Evolutionary conservation across 2,329 filamentous ascomycete genomes (phyloP).

Genomic region (Coleophoma eucalyptorum): DNA sequence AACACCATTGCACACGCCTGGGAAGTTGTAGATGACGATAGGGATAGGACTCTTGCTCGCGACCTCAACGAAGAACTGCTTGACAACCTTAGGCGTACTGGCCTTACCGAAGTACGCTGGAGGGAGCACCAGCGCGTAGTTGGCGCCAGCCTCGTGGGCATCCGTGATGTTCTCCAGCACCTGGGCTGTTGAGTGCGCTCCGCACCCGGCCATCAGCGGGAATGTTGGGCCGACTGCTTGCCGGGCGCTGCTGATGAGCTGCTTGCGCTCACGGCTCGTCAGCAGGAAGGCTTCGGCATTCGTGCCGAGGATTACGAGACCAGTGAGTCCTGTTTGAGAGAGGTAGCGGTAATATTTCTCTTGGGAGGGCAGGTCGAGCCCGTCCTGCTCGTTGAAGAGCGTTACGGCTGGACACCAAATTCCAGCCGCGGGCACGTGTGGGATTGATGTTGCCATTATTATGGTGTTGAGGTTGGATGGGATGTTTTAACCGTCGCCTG

Average conservation of each 20-base stretch:
- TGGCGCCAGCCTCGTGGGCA: conserved; percentile 41
- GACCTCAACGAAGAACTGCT: conserved; percentile 42
- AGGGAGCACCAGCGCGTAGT: conserved; percentile 44
- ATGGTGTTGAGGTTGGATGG: too few species aligned
- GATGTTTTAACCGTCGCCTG: too few species aligned
- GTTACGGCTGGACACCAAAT: conserved; percentile 45
- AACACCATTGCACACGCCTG: conserved; percentile 48
- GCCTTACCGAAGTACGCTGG: conserved; percentile 47
- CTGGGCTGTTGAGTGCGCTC: conserved; percentile 45
- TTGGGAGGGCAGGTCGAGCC: conserved; percentile 36
- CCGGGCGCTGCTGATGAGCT: conserved; percentile 39
- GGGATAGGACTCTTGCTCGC: conserved; percentile 37
- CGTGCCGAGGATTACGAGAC: conserved; percentile 44
- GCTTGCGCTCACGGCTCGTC: conserved; percentile 40
- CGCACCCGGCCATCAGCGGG: conserved; percentile 47
- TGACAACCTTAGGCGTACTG: conserved; percentile 40
- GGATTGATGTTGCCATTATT: not conserved
- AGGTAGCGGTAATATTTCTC: conserved; percentile 42
- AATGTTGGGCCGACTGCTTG: conserved; percentile 38
- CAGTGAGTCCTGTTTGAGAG: conserved; percentile 37
- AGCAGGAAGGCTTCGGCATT: conserved; percentile 47
- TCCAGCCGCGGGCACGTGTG: conserved; percentile 23
- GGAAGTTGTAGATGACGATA: conserved; percentile 50
- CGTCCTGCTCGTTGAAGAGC: conserved; percentile 43
- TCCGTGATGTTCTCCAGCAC: conserved; percentile 42